A percentile compares a stretch with the other conserved stretches of the same genome.
phyloP scores from a whole-genome alignment of 176 grass and related monocot species.

The Thinopyrum elongatum region DNA sequence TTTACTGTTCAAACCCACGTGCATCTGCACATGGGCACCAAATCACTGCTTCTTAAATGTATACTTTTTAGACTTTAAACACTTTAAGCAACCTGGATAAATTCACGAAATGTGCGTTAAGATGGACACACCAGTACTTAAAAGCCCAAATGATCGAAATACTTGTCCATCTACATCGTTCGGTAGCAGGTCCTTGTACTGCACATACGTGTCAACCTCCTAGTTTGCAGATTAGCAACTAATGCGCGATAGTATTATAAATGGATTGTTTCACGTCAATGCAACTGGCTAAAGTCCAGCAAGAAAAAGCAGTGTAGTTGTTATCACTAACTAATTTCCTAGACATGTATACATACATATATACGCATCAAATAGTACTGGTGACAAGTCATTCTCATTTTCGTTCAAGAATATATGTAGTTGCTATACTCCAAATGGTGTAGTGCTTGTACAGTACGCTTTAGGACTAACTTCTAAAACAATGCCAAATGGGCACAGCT shows the following conservation, averaged over 20 bases:
- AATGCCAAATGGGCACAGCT: not conserved
- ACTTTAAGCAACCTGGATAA: no score
- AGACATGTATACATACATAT: not conserved
- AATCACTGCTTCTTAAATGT: no score
- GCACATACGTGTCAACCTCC: constrained; percentile 27
- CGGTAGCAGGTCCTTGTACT: constrained; percentile 39
- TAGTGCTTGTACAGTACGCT: not conserved
- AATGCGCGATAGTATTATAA: constrained; percentile 8
- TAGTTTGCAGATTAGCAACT: constrained; percentile 18
- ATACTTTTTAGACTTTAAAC: no score
- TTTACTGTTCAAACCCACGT: no score
- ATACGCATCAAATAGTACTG: not conserved
- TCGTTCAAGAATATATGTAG: no score
- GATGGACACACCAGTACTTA: not conserved
- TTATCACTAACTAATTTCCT: not conserved
- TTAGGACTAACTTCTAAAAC: not conserved
- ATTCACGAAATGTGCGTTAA: no score
- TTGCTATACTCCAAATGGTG: not conserved
- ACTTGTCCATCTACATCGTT: not conserved
- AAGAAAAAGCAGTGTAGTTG: constrained; percentile 22
- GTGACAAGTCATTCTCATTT: not conserved
- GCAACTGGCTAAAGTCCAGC: constrained; percentile 11
- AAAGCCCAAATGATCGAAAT: not conserved
- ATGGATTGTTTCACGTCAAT: constrained; percentile 33
- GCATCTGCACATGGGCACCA: no score